These are phyloP conservation scores for Brassica carinata DNA, from an alignment of 345 rosid species.

Conservation along the genomic window DNA sequence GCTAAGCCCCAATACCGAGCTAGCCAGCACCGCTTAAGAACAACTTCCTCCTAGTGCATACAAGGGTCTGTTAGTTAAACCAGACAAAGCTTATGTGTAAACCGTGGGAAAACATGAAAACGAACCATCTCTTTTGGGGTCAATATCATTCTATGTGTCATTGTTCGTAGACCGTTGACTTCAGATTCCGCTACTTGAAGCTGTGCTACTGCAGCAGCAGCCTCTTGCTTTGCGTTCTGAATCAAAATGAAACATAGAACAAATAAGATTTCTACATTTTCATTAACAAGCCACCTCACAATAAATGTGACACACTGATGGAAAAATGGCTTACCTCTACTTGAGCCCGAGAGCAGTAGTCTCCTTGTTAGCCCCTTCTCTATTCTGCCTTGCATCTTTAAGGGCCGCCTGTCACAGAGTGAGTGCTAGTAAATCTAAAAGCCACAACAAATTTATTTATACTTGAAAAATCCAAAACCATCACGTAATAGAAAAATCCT, in stretches of 20 bases:
- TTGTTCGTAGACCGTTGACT: slow-evolving; percentile 70
- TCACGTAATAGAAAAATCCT: neutral
- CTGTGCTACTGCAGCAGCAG: slow-evolving; percentile 54
- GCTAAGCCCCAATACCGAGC: slow-evolving; percentile 99
- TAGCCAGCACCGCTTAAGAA: slow-evolving; percentile 99
- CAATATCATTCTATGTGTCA: slow-evolving; percentile 99
- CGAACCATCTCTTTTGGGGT: slow-evolving; percentile 96
- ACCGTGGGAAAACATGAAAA: slow-evolving; percentile 24
- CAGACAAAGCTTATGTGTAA: neutral
- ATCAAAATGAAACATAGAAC: slow-evolving; percentile 40
- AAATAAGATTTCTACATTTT: neutral
- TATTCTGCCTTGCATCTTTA: slow-evolving; percentile 75
- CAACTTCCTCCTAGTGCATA: slow-evolving; percentile 97
- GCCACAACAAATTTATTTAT: slow-evolving; percentile 5
- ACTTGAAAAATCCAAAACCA: slow-evolving; percentile 17
- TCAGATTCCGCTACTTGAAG: slow-evolving; percentile 83
- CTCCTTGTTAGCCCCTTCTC: slow-evolving; percentile 63
- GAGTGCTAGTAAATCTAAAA: slow-evolving; percentile 22
- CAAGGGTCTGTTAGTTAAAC: slow-evolving; percentile 18
- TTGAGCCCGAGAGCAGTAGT: slow-evolving; percentile 61
- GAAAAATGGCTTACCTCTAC: slow-evolving; percentile 58
- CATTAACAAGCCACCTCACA: slow-evolving; percentile 1
- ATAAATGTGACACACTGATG: slow-evolving; percentile 8
- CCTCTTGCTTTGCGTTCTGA: slow-evolving; percentile 73
- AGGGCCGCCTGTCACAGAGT: slow-evolving; percentile 72